phyloP scores from a whole-genome alignment of 768 basidiomycete species.

The Pisolithus orientalis region DNA sequence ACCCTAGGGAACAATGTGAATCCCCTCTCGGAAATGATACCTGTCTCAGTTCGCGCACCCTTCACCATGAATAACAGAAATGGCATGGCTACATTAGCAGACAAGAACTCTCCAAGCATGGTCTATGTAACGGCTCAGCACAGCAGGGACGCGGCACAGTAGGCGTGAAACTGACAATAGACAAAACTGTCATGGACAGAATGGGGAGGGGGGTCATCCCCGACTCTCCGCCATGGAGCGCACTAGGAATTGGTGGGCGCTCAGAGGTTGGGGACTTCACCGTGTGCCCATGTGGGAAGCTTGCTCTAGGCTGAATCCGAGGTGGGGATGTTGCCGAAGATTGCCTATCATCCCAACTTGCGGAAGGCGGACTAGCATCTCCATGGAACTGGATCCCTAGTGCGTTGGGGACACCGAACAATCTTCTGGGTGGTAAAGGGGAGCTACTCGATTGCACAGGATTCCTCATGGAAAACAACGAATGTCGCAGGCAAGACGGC shows the following conservation, averaged over 20 bases:
- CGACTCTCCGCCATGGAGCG: conserved; percentile 56
- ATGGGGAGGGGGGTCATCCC: conserved; percentile 78
- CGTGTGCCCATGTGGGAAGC: conserved; percentile 28
- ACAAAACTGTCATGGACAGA: conserved; percentile 87
- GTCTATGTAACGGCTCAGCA: conserved; percentile 42
- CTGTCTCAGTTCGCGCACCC: conserved; percentile 35
- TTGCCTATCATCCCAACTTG: conserved; percentile 25
- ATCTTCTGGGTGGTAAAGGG: conserved; percentile 33
- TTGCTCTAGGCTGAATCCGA: conserved; percentile 33
- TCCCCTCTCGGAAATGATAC: conserved; percentile 7
- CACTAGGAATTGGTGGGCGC: conserved; percentile 69
- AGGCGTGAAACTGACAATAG: conserved; percentile 56
- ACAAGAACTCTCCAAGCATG: conserved; percentile 92
- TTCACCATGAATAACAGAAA: conserved; percentile 95
- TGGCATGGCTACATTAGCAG: conserved; percentile 87
- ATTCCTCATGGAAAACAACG: conserved; percentile 5
- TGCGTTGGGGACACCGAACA: conserved; percentile 46
- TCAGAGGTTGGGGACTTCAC: conserved; percentile 34
- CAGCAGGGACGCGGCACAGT: background rate
- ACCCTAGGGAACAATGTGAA: conserved; percentile 37
- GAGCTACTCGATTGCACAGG: conserved; percentile 7
- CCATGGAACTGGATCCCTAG: conserved; percentile 17
- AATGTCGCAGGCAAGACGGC: background rate
- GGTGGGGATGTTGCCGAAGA: conserved; percentile 41
- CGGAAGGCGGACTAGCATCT: conserved; percentile 19